A percentile compares a stretch with the other conserved stretches of the same genome.
Evolutionary conservation across 257 asterid genomes (phyloP).

Genomic region (Jacaranda copaia): DNA sequence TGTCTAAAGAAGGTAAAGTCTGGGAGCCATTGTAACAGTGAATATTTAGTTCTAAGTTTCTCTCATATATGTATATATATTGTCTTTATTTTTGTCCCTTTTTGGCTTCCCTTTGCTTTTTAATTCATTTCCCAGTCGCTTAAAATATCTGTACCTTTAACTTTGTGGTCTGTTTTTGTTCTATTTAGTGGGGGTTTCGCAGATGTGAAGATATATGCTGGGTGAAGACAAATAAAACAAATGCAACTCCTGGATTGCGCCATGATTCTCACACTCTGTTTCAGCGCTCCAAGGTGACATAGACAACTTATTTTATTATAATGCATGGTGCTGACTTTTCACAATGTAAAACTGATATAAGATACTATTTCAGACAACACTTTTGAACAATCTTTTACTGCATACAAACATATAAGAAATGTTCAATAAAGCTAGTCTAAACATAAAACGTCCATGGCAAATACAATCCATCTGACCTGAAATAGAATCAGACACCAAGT

Average conservation of each 20-base stretch:
- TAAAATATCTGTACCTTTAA: background rate
- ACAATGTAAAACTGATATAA: conserved; percentile 4
- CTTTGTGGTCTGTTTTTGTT: conserved; percentile 31
- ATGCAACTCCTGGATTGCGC: conserved; percentile 94
- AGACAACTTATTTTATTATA: conserved; percentile 23
- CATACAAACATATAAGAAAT: background rate
- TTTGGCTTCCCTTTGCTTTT: background rate
- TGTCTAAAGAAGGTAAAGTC: conserved; percentile 87
- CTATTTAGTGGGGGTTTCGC: conserved; percentile 95
- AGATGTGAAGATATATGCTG: conserved; percentile 99
- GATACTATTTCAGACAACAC: conserved; percentile 16
- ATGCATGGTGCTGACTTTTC: conserved; percentile 14
- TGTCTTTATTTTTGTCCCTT: background rate
- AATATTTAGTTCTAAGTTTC: conserved; percentile 26
- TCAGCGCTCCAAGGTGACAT: conserved; percentile 90
- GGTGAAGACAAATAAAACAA: conserved; percentile 96
- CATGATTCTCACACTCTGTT: conserved; percentile 96
- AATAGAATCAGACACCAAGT: conserved; percentile 3
- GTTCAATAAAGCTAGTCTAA: conserved; percentile 2
- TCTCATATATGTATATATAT: conserved; percentile 11
- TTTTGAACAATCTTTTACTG: conserved; percentile 26
- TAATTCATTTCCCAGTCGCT: conserved; percentile 19
- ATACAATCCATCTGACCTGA: conserved; percentile 13
- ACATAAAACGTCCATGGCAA: background rate
- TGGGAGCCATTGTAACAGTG: conserved; percentile 10